phyloP scores from a whole-genome alignment of 441 rosid species.

The Erodium trifolium region DNA sequence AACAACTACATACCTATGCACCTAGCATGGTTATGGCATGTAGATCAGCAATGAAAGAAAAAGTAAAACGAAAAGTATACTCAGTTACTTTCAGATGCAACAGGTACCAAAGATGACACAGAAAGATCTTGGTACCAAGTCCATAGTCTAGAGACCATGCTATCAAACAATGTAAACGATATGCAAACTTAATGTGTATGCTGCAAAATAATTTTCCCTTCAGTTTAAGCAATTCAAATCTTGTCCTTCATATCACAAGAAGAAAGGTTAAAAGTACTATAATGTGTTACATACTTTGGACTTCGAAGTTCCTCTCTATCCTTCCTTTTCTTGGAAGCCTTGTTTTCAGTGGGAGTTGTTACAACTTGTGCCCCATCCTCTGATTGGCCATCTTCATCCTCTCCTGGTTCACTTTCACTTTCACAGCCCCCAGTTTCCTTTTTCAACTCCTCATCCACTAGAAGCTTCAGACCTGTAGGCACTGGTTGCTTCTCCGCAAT shows the following conservation, averaged over 20 bases:
- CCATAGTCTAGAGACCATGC: not conserved
- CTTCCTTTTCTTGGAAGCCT: conserved; percentile 63
- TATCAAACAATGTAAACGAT: not conserved
- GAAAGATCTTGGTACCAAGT: not conserved
- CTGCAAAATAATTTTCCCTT: not conserved
- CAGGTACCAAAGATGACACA: not conserved
- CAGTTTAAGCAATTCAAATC: no score
- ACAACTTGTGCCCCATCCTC: conserved; percentile 23
- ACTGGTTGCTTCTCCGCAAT: conserved; percentile 17
- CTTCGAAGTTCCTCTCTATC: conserved; percentile 47
- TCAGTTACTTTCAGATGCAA: not conserved
- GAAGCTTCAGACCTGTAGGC: conserved; percentile 22
- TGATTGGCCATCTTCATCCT: no score
- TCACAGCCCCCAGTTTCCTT: conserved; percentile 46
- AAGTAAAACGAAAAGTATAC: not conserved
- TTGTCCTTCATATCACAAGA: no score
- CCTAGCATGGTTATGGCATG: not conserved
- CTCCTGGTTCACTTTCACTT: conserved; percentile 43
- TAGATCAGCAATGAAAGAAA: not conserved
- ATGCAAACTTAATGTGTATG: not conserved
- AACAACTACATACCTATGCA: not conserved
- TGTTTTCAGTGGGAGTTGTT: conserved; percentile 27
- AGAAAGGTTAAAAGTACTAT: not conserved
- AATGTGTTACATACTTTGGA: conserved; percentile 39
- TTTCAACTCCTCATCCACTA: conserved; percentile 56